Evolutionary conservation across 73 alveolate species (phyloP).

Genomic region (Durusdinium trenchii): DNA sequence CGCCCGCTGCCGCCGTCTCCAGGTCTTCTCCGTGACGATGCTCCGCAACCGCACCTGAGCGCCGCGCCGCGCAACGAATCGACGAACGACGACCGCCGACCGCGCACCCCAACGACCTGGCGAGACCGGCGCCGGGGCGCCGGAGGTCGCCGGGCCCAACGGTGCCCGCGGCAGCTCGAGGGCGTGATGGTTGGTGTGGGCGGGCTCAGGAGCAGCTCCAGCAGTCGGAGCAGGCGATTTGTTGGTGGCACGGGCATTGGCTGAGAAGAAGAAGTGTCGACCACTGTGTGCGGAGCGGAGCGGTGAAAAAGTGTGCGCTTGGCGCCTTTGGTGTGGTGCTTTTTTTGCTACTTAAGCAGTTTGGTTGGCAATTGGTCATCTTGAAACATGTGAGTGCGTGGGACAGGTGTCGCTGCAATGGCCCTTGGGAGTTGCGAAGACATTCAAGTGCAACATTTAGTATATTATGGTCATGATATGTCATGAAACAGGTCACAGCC

Average conservation of each 20-base stretch:
- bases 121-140: background rate
- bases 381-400: no score
- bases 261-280: background rate
- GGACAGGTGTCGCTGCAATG: no score
- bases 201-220: no score
- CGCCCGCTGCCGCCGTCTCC: no score
- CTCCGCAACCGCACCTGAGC: slow-evolving; percentile 70
- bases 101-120: background rate
- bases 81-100: background rate
- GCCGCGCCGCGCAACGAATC: background rate
- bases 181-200: background rate
- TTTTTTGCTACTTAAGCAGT: no score
- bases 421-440: no score
- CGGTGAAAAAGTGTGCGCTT: no score
- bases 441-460: no score
- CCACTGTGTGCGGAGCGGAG: background rate
- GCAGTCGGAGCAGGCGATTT: background rate
- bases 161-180: background rate
- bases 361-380: no score
- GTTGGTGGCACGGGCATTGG: background rate
- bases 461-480: no score
- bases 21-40: slow-evolving; percentile 91
- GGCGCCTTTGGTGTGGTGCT: no score
- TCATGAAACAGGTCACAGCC: no score
- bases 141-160: background rate